A percentile compares a stretch with the other conserved stretches of the same genome.
These are phyloP conservation scores for Cytospora piceicola DNA, from an alignment of 2,329 filamentous ascomycete species.

Conservation along the genomic window DNA sequence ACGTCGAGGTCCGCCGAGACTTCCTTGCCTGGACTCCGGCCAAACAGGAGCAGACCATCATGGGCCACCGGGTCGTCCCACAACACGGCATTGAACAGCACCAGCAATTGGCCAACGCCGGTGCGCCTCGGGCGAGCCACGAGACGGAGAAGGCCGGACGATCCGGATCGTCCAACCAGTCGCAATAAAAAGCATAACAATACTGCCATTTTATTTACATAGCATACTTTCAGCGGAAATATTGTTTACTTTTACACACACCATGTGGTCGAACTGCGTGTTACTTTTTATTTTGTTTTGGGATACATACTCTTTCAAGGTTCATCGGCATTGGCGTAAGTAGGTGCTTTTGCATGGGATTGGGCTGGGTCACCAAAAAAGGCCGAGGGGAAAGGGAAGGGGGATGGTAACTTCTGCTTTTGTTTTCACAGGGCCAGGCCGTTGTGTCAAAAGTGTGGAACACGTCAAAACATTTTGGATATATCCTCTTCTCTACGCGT, in stretches of 20 bases:
- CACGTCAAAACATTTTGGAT: conserved; percentile 1
- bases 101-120: conserved; percentile 54
- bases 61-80: conserved; percentile 63
- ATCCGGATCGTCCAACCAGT: conserved; percentile 22
- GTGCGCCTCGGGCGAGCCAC: conserved; percentile 16
- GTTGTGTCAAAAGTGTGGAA: not conserved
- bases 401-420: not conserved
- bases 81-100: conserved; percentile 76
- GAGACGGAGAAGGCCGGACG: conserved; percentile 27
- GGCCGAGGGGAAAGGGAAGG: conserved; percentile 1
- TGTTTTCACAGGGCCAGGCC: not conserved
- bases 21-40: conserved; percentile 87
- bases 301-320: conserved; percentile 13
- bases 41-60: conserved; percentile 64
- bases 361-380: conserved; percentile 13
- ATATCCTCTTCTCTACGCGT: not conserved
- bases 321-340: conserved; percentile 14
- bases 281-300: not conserved
- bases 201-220: not conserved
- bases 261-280: not conserved
- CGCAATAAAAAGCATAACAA: conserved; percentile 10
- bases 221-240: conserved; percentile 2
- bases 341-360: not conserved
- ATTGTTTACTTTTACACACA: not conserved
- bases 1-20: conserved; percentile 83